Evolutionary conservation across 176 grass and related monocot species (phyloP).

Genomic region (sorghum (Sorghum bicolor)): DNA sequence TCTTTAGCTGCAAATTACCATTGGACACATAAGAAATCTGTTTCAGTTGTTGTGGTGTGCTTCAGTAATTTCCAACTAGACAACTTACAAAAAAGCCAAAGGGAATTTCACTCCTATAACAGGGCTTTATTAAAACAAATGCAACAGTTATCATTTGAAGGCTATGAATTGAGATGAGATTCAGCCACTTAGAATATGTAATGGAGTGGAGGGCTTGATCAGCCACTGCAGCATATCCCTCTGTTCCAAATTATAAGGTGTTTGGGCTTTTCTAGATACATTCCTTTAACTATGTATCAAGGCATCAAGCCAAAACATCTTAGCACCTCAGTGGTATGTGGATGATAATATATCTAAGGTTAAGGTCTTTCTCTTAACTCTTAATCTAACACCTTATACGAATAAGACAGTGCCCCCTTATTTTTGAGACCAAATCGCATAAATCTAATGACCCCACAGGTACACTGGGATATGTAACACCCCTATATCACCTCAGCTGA

Average conservation of each 20-base stretch:
- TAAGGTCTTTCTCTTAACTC: neutral
- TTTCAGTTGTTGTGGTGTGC: neutral
- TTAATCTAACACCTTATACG: neutral
- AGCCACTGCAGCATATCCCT: neutral
- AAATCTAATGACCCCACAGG: neutral
- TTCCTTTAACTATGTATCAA: neutral
- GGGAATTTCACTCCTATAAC: neutral
- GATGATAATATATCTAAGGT: neutral
- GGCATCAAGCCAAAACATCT: neutral
- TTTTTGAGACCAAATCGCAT: neutral
- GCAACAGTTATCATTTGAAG: neutral
- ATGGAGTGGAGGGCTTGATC: neutral
- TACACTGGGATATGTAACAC: neutral
- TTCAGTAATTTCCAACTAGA: neutral
- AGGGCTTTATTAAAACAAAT: neutral
- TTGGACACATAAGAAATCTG: neutral
- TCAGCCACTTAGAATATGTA: neutral
- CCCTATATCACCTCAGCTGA: neutral
- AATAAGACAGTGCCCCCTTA: neutral
- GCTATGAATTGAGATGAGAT: neutral
- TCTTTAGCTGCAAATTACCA: constrained; percentile 7
- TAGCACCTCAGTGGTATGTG: neutral
- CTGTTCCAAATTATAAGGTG: neutral
- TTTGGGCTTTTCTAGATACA: neutral
- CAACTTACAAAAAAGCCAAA: neutral